phyloP scores from a whole-genome alignment of 1,284 basidiomycete genomes.

The Chiua sp. region DNA sequence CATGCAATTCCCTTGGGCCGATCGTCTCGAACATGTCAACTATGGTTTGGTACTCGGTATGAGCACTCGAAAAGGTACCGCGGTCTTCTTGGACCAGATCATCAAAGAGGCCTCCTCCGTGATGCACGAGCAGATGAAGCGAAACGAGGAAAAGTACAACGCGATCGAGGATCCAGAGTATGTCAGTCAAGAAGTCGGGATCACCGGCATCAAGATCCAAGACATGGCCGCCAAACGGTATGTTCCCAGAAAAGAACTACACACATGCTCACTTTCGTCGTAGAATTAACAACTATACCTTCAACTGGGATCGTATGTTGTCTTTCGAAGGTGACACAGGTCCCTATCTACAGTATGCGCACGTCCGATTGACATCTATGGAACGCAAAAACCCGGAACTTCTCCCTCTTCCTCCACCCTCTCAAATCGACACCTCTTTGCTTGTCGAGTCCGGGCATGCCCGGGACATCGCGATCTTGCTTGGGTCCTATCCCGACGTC shows the following conservation, averaged over 20 bases:
- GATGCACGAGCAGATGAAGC: slow-evolving; percentile 98
- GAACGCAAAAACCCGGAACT: slow-evolving; percentile 94
- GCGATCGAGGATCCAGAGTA: slow-evolving; percentile 89
- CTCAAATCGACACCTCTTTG: slow-evolving; percentile 71
- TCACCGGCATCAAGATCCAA: slow-evolving; percentile 98
- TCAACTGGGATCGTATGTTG: slow-evolving; percentile 95
- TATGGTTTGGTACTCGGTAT: slow-evolving; percentile 95
- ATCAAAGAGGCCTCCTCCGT: slow-evolving; percentile 88
- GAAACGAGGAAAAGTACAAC: slow-evolving; percentile 93
- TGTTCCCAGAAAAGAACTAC: slow-evolving; percentile 14
- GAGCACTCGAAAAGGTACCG: slow-evolving; percentile 97
- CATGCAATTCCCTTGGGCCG: slow-evolving; percentile 91
- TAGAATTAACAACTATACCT: slow-evolving; percentile 97
- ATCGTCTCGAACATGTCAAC: slow-evolving; percentile 87
- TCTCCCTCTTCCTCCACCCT: slow-evolving; percentile 74
- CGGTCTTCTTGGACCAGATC: slow-evolving; percentile 96
- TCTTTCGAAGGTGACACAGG: slow-evolving; percentile 98
- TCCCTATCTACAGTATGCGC: slow-evolving; percentile 95
- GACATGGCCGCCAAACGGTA: slow-evolving; percentile 96
- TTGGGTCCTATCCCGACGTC: slow-evolving; percentile 91
- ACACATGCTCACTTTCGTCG: not conserved
- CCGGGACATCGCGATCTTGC: slow-evolving; percentile 85
- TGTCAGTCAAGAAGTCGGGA: slow-evolving; percentile 88
- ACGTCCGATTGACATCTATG: slow-evolving; percentile 93
- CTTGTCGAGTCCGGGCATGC: slow-evolving; percentile 79